Percentiles rank a stretch among this genome's conserved stretches.
These are phyloP conservation scores for Cyclocybe cylindracea DNA, from an alignment of 768 basidiomycete species.

Conservation along the genomic window DNA sequence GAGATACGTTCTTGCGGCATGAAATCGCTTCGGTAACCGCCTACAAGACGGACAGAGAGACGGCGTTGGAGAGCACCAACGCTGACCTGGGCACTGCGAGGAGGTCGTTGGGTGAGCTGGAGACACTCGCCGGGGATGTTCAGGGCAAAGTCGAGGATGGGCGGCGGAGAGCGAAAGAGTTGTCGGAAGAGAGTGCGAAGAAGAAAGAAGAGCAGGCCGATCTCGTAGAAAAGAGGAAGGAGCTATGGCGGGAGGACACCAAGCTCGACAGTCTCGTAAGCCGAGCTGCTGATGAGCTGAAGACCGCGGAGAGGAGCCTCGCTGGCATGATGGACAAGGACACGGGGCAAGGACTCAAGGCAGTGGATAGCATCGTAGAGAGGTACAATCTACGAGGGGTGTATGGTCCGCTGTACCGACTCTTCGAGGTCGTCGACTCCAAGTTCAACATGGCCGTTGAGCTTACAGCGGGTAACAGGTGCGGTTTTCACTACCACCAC, in stretches of 20 bases:
- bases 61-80: constrained; percentile 55
- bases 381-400: constrained; percentile 78
- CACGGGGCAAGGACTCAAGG: constrained; percentile 84
- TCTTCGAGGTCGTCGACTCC: constrained; percentile 86
- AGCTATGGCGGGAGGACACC: constrained; percentile 93
- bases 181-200: constrained; percentile 57
- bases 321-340: constrained; percentile 98
- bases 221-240: constrained; percentile 81
- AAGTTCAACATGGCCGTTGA: constrained; percentile 94
- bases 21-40: constrained; percentile 73
- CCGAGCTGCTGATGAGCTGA: constrained; percentile 79
- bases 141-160: constrained; percentile 67
- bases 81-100: constrained; percentile 50
- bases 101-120: constrained; percentile 54
- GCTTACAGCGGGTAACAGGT: constrained; percentile 96
- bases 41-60: constrained; percentile 56
- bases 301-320: constrained; percentile 75
- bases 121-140: constrained; percentile 56
- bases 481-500: constrained; percentile 1
- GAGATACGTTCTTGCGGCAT: constrained; percentile 80
- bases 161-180: constrained; percentile 51
- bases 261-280: constrained; percentile 78
- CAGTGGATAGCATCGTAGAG: constrained; percentile 83
- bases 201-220: constrained; percentile 72
- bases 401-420: constrained; percentile 90